These are phyloP conservation scores for Mycena floridula DNA, from an alignment of 768 basidiomycete species.

Conservation along the genomic window DNA sequence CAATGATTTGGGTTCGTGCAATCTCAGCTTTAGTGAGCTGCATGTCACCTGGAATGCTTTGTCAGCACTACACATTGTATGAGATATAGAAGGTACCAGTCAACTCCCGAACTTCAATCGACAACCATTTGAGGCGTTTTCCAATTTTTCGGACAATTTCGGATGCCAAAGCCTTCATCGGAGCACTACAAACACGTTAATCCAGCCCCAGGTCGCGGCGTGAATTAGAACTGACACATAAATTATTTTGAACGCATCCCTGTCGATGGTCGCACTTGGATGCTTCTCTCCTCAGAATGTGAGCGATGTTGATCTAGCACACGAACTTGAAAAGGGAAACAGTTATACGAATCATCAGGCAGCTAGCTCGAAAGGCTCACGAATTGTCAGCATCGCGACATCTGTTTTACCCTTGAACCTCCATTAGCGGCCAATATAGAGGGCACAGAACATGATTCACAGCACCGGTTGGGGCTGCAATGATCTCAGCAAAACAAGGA, in stretches of 20 bases:
- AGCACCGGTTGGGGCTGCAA: conserved; percentile 91
- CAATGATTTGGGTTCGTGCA: conserved; percentile 92
- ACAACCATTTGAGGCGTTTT: conserved; percentile 87
- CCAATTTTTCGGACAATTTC: conserved; percentile 92
- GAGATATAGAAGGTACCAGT: conserved; percentile 47
- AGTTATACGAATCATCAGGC: no score
- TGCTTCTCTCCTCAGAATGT: conserved; percentile 18
- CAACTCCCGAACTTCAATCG: conserved; percentile 81
- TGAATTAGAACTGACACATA: conserved; percentile 64
- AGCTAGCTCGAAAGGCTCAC: no score
- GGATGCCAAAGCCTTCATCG: conserved; percentile 96
- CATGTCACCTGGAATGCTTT: conserved; percentile 71
- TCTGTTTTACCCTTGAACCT: conserved; percentile 90
- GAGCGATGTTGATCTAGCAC: conserved; percentile 68
- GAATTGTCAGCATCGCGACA: conserved; percentile 89
- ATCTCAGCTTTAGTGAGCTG: conserved; percentile 93
- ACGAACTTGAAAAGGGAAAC: no score
- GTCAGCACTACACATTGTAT: background rate
- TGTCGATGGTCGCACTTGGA: conserved; percentile 48
- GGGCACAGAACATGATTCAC: conserved; percentile 49
- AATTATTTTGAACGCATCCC: conserved; percentile 87
- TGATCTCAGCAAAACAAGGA: background rate
- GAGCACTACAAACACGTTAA: conserved; percentile 52
- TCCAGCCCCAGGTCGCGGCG: background rate
- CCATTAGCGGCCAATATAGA: conserved; percentile 1